These are phyloP conservation scores for Calonectria leucothoes DNA, from an alignment of 2,329 filamentous ascomycete genomes.

Conservation along the genomic window DNA sequence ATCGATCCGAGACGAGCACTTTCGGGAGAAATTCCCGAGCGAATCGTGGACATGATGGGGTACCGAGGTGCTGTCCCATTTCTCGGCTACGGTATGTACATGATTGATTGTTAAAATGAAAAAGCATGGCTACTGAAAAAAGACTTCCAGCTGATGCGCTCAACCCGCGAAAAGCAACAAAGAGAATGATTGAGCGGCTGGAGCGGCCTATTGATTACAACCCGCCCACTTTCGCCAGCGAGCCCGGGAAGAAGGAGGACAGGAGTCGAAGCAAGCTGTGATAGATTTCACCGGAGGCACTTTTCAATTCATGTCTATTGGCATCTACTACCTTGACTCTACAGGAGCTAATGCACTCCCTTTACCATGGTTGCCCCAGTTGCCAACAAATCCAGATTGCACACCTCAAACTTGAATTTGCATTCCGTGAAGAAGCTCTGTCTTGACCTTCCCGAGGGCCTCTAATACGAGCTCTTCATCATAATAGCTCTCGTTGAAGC, in stretches of 20 bases:
- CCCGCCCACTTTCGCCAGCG: slow-evolving; percentile 11
- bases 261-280: slow-evolving; percentile 11
- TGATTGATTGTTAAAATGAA: too few species aligned
- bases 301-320: not conserved
- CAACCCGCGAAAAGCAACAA: slow-evolving; percentile 13
- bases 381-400: not conserved
- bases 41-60: slow-evolving; percentile 23
- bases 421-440: not conserved
- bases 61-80: slow-evolving; percentile 20
- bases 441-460: not conserved
- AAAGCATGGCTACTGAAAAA: not conserved
- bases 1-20: slow-evolving; percentile 17
- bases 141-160: slow-evolving; percentile 4
- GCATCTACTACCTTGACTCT: not conserved
- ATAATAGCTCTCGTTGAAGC: not conserved
- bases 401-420: not conserved
- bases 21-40: slow-evolving; percentile 15
- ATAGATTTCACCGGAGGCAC: not conserved
- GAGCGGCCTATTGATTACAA: slow-evolving; percentile 12
- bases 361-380: not conserved
- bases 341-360: not conserved
- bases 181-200: slow-evolving; percentile 16
- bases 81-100: slow-evolving; percentile 13
- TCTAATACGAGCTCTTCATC: not conserved
- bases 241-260: slow-evolving; percentile 12